Evolutionary conservation across 805 yeast genomes (phyloP), one percentile per base, ranked within the genome.

Genomic region (Saturnispora mendoncae): DNA sequence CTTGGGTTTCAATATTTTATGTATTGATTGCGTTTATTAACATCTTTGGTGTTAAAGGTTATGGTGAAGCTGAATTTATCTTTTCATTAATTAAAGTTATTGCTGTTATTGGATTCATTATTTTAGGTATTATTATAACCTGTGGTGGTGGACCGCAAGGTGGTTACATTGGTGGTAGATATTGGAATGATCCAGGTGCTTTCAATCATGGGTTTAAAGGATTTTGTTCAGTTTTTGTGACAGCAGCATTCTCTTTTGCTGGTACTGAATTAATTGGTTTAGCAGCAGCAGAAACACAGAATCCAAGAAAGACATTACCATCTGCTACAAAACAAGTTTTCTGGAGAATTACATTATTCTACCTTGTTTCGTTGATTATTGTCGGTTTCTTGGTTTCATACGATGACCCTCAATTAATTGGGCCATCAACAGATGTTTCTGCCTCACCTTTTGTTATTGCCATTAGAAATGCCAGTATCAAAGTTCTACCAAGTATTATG

Each of bases 381-480:
- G 60, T 76, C 49, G 77, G 79, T 21, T 65, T 74, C 44, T 58
- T 73, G n/a, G 80, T 76, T 33, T 83, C 84, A 23, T 71, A 68
- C 55, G 62, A 67, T 53, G 65, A 70, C 45, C 56, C 61, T 2
- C 61, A 72, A 48, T 61, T 76, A 47, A 61, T 68, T 54, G 76
- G 76, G 24, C 52, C 65, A 8, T 64, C 68, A 26, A 63, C 60
- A 20, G 72, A 74, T 44, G 68, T 71, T 33, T 63, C 76, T 17
- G 76, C 82, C 13, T 80, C 86, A 13, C 87, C 87, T n/a, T 80
- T 79, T 55, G 85, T 79, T 47, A 69, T 71, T 76, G 41, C 63
- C 71, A 41, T 71, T 75, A 42, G 70, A 72, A 60, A 65, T 36
- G 79, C 76, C 10, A 76, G 78, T 44, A 71, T 79, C 45, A 64